Evolutionary conservation across 495 filamentous ascomycete species (phyloP), one percentile per base, ranked within the genome.

Genomic region (Rusavskia elegans): DNA sequence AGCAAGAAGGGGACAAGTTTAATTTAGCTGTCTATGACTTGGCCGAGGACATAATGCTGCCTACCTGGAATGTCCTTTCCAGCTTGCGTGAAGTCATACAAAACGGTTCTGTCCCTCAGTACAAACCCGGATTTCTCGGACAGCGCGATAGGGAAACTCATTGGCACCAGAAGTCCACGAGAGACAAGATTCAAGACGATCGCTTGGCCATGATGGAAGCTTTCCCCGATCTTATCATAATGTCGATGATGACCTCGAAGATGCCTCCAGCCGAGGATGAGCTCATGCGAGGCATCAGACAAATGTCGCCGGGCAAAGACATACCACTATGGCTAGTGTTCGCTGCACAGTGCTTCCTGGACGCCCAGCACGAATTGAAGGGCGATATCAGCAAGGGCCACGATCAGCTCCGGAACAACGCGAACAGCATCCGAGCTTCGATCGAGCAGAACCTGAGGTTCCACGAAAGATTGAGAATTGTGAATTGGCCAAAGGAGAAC

Each of bases 281-380:
- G 48, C 62, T 72, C 32, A 52, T 65, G n/a, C 63, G 66, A 5
- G 63, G 63, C 0, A 48, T 71, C 32, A 51, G 51, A 21, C 54
- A 64, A 42, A 48, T 65, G 35, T 51, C 41, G 21, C 45, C 53
- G 13, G 63, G 61, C 1, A 23, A 45, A 25, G 7, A 58, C 3
- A 39, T 68, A 2, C 49, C 67, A 7, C 49, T 69, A 2, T 63
- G 59, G 44, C 53, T 62, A 3, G 60, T 70, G 1, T 70, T 72
- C 45, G 63, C 69, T 23, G 60, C 59, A 2, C 69, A 71, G 19
- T 42, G 64, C n/a, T 71, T 64, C 39, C 59, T 71, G 5, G 67
- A 72, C 37, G 65, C 64, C n/a, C 62, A 65, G 42, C 63, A 70
- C 44, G 52, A 41, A 0, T 55, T 71, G 2, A 45, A 61, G 9